A percentile compares a stretch with the other conserved stretches of the same genome.
Evolutionary conservation across 257 asterid species (phyloP).

Genomic region (Solanum clarkiae): DNA sequence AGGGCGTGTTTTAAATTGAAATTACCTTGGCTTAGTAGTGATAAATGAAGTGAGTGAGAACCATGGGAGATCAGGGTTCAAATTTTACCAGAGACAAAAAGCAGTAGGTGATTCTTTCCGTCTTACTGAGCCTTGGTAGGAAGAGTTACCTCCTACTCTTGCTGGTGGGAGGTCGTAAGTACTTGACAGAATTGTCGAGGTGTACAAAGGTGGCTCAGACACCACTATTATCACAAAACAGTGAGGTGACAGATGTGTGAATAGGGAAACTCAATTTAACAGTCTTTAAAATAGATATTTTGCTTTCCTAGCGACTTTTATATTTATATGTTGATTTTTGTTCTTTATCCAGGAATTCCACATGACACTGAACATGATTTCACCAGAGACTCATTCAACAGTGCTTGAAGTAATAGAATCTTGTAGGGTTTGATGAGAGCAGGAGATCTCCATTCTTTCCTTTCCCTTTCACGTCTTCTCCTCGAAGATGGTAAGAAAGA

Average conservation of each 20-base stretch:
- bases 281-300: neutral
- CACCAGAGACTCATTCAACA: conserved; percentile 56
- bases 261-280: neutral
- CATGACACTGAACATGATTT: conserved; percentile 56
- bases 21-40: neutral
- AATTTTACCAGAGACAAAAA: neutral
- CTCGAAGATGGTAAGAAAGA: neutral
- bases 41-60: neutral
- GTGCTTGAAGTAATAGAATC: conserved; percentile 80
- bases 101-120: neutral
- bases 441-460: neutral
- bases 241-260: neutral
- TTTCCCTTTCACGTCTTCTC: neutral
- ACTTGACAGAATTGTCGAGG: neutral
- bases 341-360: conserved; percentile 51
- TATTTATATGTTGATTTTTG: neutral
- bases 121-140: neutral
- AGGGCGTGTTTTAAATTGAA: neutral
- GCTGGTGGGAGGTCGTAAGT: neutral
- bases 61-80: neutral
- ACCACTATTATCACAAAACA: neutral
- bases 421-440: conserved; percentile 49
- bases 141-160: neutral
- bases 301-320: neutral
- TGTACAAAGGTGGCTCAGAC: neutral